Conservation (phyloP, 495 filamentous ascomycete genomes). For the Penicillium parvum region DNA sequence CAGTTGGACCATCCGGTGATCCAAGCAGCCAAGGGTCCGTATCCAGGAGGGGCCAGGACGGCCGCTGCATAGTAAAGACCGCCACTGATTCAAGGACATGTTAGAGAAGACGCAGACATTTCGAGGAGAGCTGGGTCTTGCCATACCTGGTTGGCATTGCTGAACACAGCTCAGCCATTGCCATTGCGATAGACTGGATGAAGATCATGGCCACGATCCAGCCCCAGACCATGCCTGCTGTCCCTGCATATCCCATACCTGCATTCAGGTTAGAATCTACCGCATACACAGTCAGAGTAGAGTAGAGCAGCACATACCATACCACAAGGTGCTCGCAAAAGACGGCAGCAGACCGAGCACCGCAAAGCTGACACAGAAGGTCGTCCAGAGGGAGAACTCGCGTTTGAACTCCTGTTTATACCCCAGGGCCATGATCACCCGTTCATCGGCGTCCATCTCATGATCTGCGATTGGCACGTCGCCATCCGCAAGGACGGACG, state of each 20-base stretch:
- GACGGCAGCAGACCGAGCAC: slow-evolving; percentile 70
- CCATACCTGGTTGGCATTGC: slow-evolving; percentile 62
- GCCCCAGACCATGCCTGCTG: slow-evolving; percentile 79
- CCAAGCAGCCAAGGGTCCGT: slow-evolving; percentile 72
- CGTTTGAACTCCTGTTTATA: slow-evolving; percentile 81
- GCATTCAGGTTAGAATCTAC: neutral
- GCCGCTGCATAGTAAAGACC: slow-evolving; percentile 77
- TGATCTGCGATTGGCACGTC: slow-evolving; percentile 56
- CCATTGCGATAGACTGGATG: slow-evolving; percentile 67
- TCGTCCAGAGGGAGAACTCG: slow-evolving; percentile 79
- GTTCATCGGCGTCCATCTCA: slow-evolving; percentile 57
- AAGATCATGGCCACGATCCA: slow-evolving; percentile 74
- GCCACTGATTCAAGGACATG: too few species aligned
- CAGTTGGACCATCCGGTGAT: slow-evolving; percentile 74
- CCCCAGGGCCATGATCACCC: slow-evolving; percentile 64
- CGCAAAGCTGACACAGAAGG: slow-evolving; percentile 75
- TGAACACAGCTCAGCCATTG: slow-evolving; percentile 63
- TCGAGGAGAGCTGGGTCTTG: neutral
- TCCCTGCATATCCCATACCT: slow-evolving; percentile 77
- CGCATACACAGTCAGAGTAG: neutral
- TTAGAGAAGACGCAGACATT: too few species aligned
- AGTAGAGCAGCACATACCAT: slow-evolving; percentile 39
- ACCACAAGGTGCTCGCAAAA: slow-evolving; percentile 70
- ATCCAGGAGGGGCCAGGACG: slow-evolving; percentile 72
- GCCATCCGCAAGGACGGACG: slow-evolving; percentile 61